Conservation (phyloP, 2,329 filamentous ascomycete species). For the Capronia coronata region DNA sequence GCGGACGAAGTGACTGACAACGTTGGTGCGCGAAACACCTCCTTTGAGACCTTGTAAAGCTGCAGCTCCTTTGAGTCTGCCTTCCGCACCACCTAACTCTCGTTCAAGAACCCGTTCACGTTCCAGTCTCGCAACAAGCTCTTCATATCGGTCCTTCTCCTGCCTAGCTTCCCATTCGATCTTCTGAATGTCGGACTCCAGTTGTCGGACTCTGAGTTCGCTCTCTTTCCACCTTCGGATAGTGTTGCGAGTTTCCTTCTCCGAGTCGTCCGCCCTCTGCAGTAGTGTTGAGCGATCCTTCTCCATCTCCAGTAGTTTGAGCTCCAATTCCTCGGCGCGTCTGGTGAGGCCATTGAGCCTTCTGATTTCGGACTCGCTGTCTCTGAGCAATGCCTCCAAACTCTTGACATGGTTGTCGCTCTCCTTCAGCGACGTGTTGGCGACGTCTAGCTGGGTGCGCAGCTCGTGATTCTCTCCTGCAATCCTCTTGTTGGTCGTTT, state of each 20-base stretch:
- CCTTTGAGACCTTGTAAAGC: conserved; percentile 37
- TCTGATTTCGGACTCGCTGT: conserved; percentile 69
- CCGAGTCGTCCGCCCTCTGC: conserved; percentile 57
- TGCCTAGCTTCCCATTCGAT: conserved; percentile 78
- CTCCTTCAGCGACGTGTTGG: conserved; percentile 72
- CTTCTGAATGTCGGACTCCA: conserved; percentile 80
- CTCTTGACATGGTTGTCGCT: conserved; percentile 73
- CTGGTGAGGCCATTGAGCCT: conserved; percentile 66
- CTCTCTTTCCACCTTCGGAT: conserved; percentile 79
- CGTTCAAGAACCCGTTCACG: conserved; percentile 73
- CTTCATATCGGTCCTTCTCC: conserved; percentile 73
- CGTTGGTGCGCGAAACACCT: conserved; percentile 56
- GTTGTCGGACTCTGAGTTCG: conserved; percentile 66
- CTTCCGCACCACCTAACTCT: conserved; percentile 72
- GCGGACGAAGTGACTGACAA: conserved; percentile 93
- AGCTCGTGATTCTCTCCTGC: conserved; percentile 77
- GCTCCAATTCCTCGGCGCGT: conserved; percentile 71
- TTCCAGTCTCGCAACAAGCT: conserved; percentile 77
- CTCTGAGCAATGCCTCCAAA: conserved; percentile 68
- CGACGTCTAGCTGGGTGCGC: conserved; percentile 72
- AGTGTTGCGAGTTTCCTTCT: conserved; percentile 70
- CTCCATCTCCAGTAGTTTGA: conserved; percentile 72
- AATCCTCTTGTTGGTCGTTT: conserved; percentile 67
- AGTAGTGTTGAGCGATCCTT: conserved; percentile 71
- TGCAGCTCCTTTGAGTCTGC: conserved; percentile 72